Base-by-base conservation (phyloP, 495 filamentous ascomycete species). In the Podospora didyma region DNA sequence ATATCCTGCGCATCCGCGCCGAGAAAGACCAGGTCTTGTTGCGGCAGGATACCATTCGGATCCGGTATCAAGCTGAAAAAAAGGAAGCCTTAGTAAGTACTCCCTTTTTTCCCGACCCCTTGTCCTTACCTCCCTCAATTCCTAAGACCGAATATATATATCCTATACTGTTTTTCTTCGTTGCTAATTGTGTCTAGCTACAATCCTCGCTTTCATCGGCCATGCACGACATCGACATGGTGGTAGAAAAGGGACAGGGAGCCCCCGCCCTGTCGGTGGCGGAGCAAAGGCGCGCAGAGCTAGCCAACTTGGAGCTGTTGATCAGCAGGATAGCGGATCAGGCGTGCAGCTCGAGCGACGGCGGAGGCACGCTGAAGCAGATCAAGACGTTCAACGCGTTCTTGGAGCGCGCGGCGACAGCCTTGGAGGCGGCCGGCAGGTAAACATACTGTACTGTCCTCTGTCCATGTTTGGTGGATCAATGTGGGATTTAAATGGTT, bases 21-120 rank as follows among this genome's bases (percentile, higher is more conserved):
- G 82, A 89, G 69, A 73, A 86, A 26, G 84, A 90, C 58, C 75
- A 81, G 58, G 75, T 91, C 24, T 83, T 85, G 11, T 62, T 90
- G 56, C 79, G 79, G 48, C 87, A 86, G 79, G 89, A 92, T 60
- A 81, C 83, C 11, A 77, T 90, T 26, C 75, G 86, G 22, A 80
- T 79, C 44, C 78, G 76, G 59, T 85, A 88, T 50, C 76, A 82
- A 60, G 71, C 67, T 0, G 73, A 80, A 12, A 76, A 69, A 23
- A 73, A 70, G 57, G 72, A 73, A 55, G 70, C 75, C 46, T 57
- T 79, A 61, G 78, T 79, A 62, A 54, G 73, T 65, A 49, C n/a
- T 51, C 19, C 12, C 17, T 49, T 49, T 21, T 54, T 26, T 6
- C 5, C 11, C 17, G 21, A 11, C 21, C 20, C 24, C 11, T n/a